A percentile compares a stretch with the other conserved stretches of the same genome.
Evolutionary conservation across 345 rosid genomes (phyloP).

Genomic region (Melaleuca alternifolia): DNA sequence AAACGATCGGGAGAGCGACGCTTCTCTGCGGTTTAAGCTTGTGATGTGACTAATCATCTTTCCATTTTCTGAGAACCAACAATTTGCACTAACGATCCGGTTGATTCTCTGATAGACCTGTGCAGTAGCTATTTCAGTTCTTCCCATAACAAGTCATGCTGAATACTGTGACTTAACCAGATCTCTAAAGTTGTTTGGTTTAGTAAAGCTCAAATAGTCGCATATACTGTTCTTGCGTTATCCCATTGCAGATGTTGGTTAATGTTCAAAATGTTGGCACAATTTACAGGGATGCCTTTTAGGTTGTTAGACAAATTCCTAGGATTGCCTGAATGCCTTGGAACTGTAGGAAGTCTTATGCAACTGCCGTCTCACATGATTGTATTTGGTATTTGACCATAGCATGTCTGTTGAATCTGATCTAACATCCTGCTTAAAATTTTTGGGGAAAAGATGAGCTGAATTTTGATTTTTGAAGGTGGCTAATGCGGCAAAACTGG

Average conservation of each 20-base stretch:
- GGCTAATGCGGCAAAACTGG: slow-evolving; percentile 39
- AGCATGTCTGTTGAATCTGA: not conserved
- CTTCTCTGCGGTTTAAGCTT: too few relatives aligned
- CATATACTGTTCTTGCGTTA: not conserved
- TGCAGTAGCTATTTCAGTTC: not conserved
- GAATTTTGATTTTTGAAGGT: slow-evolving; percentile 21
- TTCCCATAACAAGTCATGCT: not conserved
- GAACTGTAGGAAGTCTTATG: not conserved
- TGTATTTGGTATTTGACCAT: not conserved
- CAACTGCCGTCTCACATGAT: not conserved
- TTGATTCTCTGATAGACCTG: not conserved
- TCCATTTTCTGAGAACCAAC: not conserved
- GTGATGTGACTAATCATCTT: not conserved
- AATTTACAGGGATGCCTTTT: not conserved
- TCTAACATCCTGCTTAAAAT: not conserved
- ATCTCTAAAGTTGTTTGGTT: not conserved
- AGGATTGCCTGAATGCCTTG: not conserved
- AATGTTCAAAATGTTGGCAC: not conserved
- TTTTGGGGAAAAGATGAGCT: not conserved
- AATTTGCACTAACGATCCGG: not conserved
- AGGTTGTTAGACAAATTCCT: not conserved
- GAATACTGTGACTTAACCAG: not conserved
- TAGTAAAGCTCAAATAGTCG: not conserved
- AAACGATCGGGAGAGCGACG: not conserved
- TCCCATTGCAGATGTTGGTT: not conserved